These are phyloP conservation scores for Inonotus hispidus DNA, from an alignment of 1,284 basidiomycete genomes.

Conservation along the genomic window DNA sequence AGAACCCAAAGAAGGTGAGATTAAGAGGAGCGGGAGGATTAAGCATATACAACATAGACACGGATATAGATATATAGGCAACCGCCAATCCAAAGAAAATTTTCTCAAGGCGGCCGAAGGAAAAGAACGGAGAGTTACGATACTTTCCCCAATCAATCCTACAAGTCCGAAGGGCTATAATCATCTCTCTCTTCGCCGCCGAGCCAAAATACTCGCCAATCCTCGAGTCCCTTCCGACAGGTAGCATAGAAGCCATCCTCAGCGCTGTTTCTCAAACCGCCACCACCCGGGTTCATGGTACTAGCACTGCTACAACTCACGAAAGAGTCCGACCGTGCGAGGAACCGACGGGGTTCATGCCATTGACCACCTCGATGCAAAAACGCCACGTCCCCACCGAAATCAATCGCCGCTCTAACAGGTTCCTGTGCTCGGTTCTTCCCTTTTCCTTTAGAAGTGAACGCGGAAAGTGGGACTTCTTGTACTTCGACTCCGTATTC, in stretches of 20 bases:
- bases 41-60: not conserved
- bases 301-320: slow-evolving; percentile 40
- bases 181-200: slow-evolving; percentile 45
- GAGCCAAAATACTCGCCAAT: slow-evolving; percentile 76
- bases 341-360: slow-evolving; percentile 46
- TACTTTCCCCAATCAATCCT: not conserved
- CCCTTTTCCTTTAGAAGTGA: slow-evolving; percentile 42
- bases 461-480: slow-evolving; percentile 44
- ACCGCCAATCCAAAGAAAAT: no score
- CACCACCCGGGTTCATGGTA: slow-evolving; percentile 39
- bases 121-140: not conserved
- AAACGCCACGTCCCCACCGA: slow-evolving; percentile 62
- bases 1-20: not conserved
- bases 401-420: slow-evolving; percentile 49
- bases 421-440: slow-evolving; percentile 40
- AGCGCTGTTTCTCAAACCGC: slow-evolving; percentile 33
- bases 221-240: slow-evolving; percentile 60
- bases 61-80: not conserved
- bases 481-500: slow-evolving; percentile 67
- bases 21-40: not conserved
- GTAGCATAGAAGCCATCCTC: slow-evolving; percentile 70
- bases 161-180: slow-evolving; percentile 23
- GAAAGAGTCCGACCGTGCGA: slow-evolving; percentile 35
- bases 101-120: no score
- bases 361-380: slow-evolving; percentile 64